Conservation (phyloP, 345 rosid species). For the Chamaenerion angustifolium region DNA sequence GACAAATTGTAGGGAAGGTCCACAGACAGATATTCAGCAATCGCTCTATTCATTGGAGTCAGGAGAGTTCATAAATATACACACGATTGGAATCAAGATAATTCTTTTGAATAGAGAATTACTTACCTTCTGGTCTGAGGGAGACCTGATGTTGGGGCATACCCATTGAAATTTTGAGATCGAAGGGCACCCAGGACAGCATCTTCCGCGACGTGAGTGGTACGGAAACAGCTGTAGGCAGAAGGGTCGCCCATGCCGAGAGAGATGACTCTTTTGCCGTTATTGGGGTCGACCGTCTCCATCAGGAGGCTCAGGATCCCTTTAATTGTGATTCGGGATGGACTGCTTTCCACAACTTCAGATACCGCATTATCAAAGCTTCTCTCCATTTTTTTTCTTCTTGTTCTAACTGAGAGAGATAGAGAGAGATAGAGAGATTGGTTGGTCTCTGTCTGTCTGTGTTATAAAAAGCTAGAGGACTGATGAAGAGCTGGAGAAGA, state of each 20-base stretch:
- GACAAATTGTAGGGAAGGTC: conserved; percentile 17
- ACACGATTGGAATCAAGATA: too few species aligned
- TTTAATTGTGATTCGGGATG: conserved; percentile 6
- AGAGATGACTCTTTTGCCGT: neutral
- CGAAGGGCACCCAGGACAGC: conserved; percentile 63
- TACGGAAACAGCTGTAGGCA: conserved; percentile 57
- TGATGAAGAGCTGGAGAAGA: too few species aligned
- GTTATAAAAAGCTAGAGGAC: too few species aligned
- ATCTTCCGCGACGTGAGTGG: conserved; percentile 43
- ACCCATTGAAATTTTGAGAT: conserved; percentile 76
- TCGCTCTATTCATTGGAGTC: conserved; percentile 18
- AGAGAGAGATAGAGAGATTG: too few species aligned
- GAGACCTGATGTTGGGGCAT: conserved; percentile 84
- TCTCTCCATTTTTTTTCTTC: too few species aligned
- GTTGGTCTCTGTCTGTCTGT: too few species aligned
- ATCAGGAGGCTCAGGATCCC: conserved; percentile 9
- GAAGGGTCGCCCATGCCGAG: conserved; percentile 85
- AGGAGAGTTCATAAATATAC: too few species aligned
- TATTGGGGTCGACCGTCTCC: neutral
- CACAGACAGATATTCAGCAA: conserved; percentile 16
- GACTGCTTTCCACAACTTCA: too few species aligned
- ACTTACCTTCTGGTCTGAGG: conserved; percentile 78
- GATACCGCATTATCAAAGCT: too few species aligned
- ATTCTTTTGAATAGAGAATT: too few species aligned
- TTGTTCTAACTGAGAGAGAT: too few species aligned